Conservation (phyloP, 371 early-diverging fungal species). For the Encephalitozoon hellem region DNA sequence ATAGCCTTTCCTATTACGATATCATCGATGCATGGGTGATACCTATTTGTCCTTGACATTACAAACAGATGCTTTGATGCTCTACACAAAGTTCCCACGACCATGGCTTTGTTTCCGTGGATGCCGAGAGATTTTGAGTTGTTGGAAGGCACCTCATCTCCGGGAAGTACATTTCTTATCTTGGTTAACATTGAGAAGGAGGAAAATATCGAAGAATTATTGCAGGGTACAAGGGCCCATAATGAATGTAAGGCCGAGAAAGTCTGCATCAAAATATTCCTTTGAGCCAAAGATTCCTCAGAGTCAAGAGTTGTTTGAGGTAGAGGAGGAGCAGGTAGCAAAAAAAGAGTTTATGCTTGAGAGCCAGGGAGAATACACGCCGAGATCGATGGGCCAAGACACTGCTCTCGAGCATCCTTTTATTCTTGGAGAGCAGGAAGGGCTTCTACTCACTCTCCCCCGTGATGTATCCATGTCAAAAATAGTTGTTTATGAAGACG, state of each 20-base stretch:
- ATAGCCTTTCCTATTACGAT: conserved; percentile 55
- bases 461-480: neutral
- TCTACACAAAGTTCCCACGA: conserved; percentile 26
- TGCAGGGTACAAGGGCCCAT: neutral
- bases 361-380: neutral
- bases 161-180: conserved; percentile 32
- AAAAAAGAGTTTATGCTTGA: neutral
- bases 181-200: neutral
- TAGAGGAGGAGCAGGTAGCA: neutral
- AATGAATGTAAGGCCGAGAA: conserved; percentile 28
- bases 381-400: neutral
- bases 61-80: conserved; percentile 16
- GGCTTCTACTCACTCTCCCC: conserved; percentile 8
- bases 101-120: neutral
- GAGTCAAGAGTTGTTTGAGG: conserved; percentile 11
- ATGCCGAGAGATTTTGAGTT: conserved; percentile 22
- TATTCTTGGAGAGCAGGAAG: neutral
- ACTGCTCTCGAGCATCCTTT: neutral
- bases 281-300: conserved; percentile 32
- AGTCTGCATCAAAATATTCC: conserved; percentile 9
- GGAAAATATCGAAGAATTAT: neutral
- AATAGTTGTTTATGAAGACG: conserved; percentile 26
- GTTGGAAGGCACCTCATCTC: conserved; percentile 27
- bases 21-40: conserved; percentile 50
- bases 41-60: conserved; percentile 37